Percentiles rank a stretch among this genome's conserved stretches.
These are phyloP conservation scores for Yamadazyma akitaensis DNA, from an alignment of 805 yeast genomes.

Conservation along the genomic window DNA sequence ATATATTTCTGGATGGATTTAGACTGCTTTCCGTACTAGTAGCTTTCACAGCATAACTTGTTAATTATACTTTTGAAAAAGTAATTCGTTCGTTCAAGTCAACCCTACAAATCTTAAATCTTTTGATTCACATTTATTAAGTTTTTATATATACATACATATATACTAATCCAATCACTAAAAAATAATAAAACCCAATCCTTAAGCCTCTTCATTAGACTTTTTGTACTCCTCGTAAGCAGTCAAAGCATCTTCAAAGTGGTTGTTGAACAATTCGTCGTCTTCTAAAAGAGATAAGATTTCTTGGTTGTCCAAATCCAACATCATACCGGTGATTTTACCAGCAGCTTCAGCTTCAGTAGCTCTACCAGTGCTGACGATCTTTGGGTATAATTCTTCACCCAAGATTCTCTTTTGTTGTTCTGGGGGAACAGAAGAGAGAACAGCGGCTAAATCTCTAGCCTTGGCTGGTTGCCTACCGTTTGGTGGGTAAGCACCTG, in stretches of 20 bases:
- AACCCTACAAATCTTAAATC: too few species aligned
- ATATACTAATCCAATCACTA: slow-evolving; percentile 21
- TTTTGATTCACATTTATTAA: neutral
- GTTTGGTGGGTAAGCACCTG: slow-evolving; percentile 40
- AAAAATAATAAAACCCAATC: slow-evolving; percentile 3
- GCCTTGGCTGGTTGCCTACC: slow-evolving; percentile 43
- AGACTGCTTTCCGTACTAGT: too few species aligned
- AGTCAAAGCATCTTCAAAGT: slow-evolving; percentile 89
- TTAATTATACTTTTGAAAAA: too few species aligned
- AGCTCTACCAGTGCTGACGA: slow-evolving; percentile 81
- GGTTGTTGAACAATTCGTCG: slow-evolving; percentile 83
- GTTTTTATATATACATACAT: slow-evolving; percentile 13
- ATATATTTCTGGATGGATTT: too few species aligned
- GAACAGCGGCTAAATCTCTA: slow-evolving; percentile 57
- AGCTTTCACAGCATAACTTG: too few species aligned
- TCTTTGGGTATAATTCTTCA: slow-evolving; percentile 93
- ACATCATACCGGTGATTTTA: slow-evolving; percentile 98
- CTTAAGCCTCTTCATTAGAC: slow-evolving; percentile 25
- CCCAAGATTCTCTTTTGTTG: slow-evolving; percentile 97
- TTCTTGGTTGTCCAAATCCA: slow-evolving; percentile 91
- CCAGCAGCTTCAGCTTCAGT: slow-evolving; percentile 94
- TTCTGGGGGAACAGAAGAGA: slow-evolving; percentile 70
- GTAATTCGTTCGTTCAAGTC: too few species aligned
- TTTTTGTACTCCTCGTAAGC: slow-evolving; percentile 92
- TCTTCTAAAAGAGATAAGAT: slow-evolving; percentile 85